Evolutionary conservation across 306 rosid genomes (phyloP).

Genomic region (Vigna hirtella): DNA sequence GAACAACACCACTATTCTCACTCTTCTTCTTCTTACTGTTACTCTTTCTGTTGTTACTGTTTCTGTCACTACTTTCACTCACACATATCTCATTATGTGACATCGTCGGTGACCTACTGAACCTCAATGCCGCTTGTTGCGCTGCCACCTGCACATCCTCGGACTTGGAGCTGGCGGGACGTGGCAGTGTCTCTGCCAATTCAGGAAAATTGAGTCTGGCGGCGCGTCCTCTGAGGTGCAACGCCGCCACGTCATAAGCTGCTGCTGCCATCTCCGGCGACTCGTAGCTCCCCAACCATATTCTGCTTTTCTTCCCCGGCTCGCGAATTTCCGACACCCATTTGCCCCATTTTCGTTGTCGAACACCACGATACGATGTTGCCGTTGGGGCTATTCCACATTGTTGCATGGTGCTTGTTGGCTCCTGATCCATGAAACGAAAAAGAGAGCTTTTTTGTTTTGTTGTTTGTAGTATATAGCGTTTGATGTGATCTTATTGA

Average conservation of each 20-base stretch:
- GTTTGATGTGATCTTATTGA: neutral
- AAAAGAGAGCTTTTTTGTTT: no score
- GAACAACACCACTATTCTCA: constrained; percentile 6
- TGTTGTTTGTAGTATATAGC: no score
- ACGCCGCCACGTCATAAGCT: constrained; percentile 88
- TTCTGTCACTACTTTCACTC: neutral
- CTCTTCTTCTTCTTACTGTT: no score
- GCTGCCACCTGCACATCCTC: constrained; percentile 78
- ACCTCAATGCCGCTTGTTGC: constrained; percentile 70
- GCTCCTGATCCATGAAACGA: constrained; percentile 26
- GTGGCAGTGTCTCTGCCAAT: constrained; percentile 51
- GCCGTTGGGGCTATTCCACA: constrained; percentile 12
- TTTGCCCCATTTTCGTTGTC: constrained; percentile 94
- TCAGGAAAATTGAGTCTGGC: constrained; percentile 81
- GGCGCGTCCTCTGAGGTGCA: constrained; percentile 62
- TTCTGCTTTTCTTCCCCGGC: constrained; percentile 81
- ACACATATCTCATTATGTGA: neutral
- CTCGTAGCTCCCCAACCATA: constrained; percentile 92
- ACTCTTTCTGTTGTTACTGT: no score
- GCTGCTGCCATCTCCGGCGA: constrained; percentile 86
- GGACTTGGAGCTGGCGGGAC: constrained; percentile 58
- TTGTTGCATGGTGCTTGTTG: constrained; percentile 33
- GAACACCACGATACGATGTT: constrained; percentile 65
- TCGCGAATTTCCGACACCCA: constrained; percentile 93
- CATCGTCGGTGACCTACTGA: constrained; percentile 11